Evolutionary conservation across 495 filamentous ascomycete genomes (phyloP).

Genomic region (Penicillium argentinense): DNA sequence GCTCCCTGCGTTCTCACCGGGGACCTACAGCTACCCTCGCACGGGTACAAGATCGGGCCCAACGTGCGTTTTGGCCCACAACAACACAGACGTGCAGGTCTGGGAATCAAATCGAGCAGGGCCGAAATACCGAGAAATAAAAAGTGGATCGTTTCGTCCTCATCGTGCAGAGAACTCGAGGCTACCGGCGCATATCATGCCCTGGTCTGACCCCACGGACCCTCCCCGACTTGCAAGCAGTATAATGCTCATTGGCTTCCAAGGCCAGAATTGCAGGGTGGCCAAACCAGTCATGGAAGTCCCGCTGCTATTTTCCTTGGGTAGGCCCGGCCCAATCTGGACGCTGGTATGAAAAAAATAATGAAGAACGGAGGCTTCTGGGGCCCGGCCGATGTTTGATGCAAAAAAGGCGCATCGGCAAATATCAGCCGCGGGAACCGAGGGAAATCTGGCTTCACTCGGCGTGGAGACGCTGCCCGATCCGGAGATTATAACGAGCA

Average conservation of each 20-base stretch:
- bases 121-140: constrained; percentile 5
- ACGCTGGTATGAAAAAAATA: background rate
- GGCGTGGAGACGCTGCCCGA: background rate
- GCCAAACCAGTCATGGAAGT: background rate
- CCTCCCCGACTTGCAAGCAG: constrained; percentile 12
- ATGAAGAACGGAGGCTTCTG: background rate
- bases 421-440: constrained; percentile 16
- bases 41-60: constrained; percentile 4
- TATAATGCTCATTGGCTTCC: constrained; percentile 15
- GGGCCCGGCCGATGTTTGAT: background rate
- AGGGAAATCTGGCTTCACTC: constrained; percentile 1
- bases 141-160: constrained; percentile 18
- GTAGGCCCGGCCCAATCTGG: constrained; percentile 5
- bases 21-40: constrained; percentile 1
- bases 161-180: constrained; percentile 15
- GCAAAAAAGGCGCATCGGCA: constrained; percentile 12
- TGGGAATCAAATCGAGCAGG: background rate
- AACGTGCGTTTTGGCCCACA: constrained; percentile 10
- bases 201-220: constrained; percentile 15
- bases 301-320: constrained; percentile 1
- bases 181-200: constrained; percentile 23
- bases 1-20: background rate
- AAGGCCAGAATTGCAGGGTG: background rate
- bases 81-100: background rate
- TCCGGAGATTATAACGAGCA: constrained; percentile 7